Base-by-base conservation (phyloP, 1,284 basidiomycete species). In the Mycosarcoma mackinlayi region DNA sequence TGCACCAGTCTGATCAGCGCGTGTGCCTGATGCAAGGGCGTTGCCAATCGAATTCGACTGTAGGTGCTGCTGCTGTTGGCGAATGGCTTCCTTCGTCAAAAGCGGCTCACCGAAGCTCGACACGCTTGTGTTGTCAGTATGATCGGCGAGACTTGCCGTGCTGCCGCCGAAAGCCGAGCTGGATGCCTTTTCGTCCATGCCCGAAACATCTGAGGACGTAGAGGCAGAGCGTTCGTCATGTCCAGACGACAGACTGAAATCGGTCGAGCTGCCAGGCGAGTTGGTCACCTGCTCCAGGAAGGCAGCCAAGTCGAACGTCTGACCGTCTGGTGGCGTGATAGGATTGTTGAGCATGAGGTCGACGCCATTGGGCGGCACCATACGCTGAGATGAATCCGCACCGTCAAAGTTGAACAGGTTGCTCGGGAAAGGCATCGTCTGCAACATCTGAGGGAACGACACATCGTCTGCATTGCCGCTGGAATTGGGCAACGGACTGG, bases 241-340 rank as follows among this genome's bases (percentile, higher is more conserved):
- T n/a, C 53, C 63, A 5, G 68, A 62, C 16, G 51, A 45, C 4
- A 58, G 21, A 42, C 69, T 66, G 47, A 57, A 50, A 14, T 71
- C 72, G 24, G 63, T 64, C 40, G 60, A 67, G 45, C 62, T 66
- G 42, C 67, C 62, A 4, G 72, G 72, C 34, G 72, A 74, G 53
- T 63, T 71, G 48, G 66, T 59, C 10, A 65, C 65, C 51, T 74
- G 72, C 50, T 70, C 72, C 27, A 74, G 30, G 63, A 74, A 74
- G 0, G 72, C 72, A 24, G 63, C 61, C 39, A 74, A 39, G 33
- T 74, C 72, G 35, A 74, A 74, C 3, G 53, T n/a, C 51, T 74
- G 72, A 18, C 68, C 71, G 5, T 74, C 72, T 3, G 66, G 60
- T 7, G 71, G 59, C 23, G 72, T 61, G 46, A 66, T 50, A 4